Evolutionary conservation across 495 filamentous ascomycete species (phyloP).

Genomic region (Filosporella fistucella): DNA sequence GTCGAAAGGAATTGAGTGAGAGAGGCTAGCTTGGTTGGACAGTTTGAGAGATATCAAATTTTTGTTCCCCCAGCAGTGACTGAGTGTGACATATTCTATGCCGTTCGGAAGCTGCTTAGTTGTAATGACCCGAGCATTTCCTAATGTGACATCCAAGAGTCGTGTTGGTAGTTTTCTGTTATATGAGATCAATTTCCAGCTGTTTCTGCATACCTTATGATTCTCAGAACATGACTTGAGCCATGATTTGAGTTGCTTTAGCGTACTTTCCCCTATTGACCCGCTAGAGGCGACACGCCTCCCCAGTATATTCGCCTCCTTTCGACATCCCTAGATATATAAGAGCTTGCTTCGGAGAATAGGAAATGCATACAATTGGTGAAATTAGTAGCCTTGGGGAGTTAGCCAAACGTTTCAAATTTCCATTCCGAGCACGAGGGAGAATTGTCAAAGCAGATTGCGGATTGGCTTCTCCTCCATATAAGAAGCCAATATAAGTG

Average conservation of each 20-base stretch:
- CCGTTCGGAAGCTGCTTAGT: not conserved
- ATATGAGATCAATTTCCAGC: not conserved
- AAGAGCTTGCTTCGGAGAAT: not conserved
- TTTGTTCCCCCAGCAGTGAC: not conserved
- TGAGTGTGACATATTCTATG: not conserved
- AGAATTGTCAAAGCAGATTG: not conserved
- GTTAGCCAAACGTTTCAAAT: not conserved
- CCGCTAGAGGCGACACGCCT: not conserved
- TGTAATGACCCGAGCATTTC: not conserved
- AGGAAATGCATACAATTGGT: not conserved
- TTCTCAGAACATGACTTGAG: not conserved
- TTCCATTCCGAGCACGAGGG: not conserved
- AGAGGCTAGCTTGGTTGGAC: not conserved
- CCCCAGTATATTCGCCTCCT: not conserved
- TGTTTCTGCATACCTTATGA: not conserved
- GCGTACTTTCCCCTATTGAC: not conserved
- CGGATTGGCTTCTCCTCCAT: too few relatives aligned
- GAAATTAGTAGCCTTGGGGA: not conserved
- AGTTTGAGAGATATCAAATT: not conserved
- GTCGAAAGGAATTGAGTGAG: not conserved
- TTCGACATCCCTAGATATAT: not conserved
- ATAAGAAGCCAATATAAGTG: too few relatives aligned
- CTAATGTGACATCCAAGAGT: not conserved
- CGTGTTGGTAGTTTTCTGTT: not conserved
- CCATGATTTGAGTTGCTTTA: not conserved